Conservation (phyloP, 495 filamentous ascomycete genomes). For the Melanomma pulvis-pyrius region DNA sequence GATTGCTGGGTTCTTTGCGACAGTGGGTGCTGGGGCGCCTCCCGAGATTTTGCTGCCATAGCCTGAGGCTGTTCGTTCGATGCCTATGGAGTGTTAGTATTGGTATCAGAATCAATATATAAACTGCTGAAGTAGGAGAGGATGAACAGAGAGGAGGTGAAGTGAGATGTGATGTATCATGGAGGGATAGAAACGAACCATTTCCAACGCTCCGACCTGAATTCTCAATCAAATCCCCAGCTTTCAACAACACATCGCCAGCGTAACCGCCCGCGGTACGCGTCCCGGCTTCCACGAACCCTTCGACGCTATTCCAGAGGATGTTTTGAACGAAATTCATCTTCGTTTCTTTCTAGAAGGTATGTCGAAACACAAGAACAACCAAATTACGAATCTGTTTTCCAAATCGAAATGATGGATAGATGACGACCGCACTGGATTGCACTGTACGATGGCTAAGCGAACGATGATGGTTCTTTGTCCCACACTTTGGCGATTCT, state of each 20-base stretch:
- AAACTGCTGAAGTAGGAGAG: neutral
- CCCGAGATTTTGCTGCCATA: slow-evolving; percentile 32
- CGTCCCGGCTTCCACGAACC: slow-evolving; percentile 37
- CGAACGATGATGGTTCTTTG: no score
- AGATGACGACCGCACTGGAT: no score
- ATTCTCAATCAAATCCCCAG: slow-evolving; percentile 35
- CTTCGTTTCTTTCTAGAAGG: neutral
- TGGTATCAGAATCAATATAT: neutral
- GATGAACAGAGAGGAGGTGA: slow-evolving; percentile 8
- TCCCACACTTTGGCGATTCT: no score
- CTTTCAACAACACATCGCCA: slow-evolving; percentile 37
- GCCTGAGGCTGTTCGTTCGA: slow-evolving; percentile 28
- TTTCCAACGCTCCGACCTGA: slow-evolving; percentile 28
- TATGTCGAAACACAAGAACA: no score
- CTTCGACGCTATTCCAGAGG: slow-evolving; percentile 34
- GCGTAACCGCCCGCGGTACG: slow-evolving; percentile 33
- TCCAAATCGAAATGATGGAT: no score
- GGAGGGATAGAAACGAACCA: no score
- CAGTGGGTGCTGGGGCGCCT: slow-evolving; percentile 7
- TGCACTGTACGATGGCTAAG: no score
- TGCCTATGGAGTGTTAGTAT: slow-evolving; percentile 8
- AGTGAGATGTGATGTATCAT: no score
- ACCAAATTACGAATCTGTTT: no score
- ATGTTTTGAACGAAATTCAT: slow-evolving; percentile 34
- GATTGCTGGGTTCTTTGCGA: slow-evolving; percentile 7